Evolutionary conservation across 176 grass and related monocot genomes (phyloP), one percentile per base, ranked within the genome.

Genomic region (Puya raimondii): DNA sequence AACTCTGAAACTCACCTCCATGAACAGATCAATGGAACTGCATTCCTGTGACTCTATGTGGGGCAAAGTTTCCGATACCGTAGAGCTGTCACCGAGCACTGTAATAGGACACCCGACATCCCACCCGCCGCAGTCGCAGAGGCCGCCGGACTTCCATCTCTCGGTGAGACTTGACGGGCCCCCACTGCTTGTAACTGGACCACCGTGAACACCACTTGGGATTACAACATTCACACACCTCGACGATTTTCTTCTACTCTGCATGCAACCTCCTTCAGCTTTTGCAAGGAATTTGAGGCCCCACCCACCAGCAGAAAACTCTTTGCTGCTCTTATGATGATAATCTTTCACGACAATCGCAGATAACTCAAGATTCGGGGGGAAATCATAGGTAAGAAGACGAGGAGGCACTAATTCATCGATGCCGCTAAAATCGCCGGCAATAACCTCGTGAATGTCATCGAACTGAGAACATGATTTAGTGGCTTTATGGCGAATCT

Each of bases 231-330:
- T 82, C 64, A 93, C 66, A 67, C 47, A 64, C 10, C 70, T 79
- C 47, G 65, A 51, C 48, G 54, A 16, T 72, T 26, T 53, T 47
- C 52, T 77, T 21, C 18, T 68, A 1, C 21, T 85, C 48, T 69
- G 63, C 65, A 51, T 69, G 66, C 47, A 3, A 14, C 9, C 9
- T 22, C 65, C 58, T 59, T 69, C 10, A 66, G 63, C 76, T 65
- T 84, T 90, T 70, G 85, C 67, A 76, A 99, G 94, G 73, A 99
- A 91, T 71, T 88, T 99, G 23, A 99, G 81, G 11, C 94, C 94
- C 94, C 94, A 99, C 2, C 94, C 94, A 64, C 82, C 87, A 69
- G 27, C 64, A 15, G 64, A 21, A 10, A 79, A 42, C 11, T 79
- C 80, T 66, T 86, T 57, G 20, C 4, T 68, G 9, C 26, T 53